Base-by-base conservation (phyloP, 1,284 basidiomycete genomes). In the Neolentinus lepideus region DNA sequence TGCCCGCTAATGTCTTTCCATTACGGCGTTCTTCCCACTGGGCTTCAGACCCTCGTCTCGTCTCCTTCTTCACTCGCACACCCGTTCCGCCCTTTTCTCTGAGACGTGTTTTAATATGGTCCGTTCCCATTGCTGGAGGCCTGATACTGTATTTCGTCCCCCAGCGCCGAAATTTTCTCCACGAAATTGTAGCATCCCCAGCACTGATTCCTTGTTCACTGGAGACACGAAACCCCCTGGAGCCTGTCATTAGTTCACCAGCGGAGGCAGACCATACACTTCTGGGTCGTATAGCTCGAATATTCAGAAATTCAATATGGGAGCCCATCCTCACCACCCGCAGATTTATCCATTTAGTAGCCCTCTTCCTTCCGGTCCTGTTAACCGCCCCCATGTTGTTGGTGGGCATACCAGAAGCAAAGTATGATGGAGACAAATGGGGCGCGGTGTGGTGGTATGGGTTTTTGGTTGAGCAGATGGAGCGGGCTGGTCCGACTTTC, bases 391-490 rank as follows among this genome's bases (percentile, higher is more conserved):
- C 96, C 0, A 91, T 98, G 82, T 74, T 98, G 14, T 75, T 96
- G 24, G 71, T 98, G 16, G 95, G 92, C 24, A 73, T 73, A 27
- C 77, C 79, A 2, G 75, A 80, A 59, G 72, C 72, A 47, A 72
- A 71, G 50, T 72, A 79, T 43, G 77, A 76, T 12, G 85, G 88
- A 29, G 91, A 93, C 60, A 80, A 82, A 63, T 90, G 88, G 86
- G 90, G 93, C 54, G 90, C 90, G 2, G 77, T 92, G 1, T 97
- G 92, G 94, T 99, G 97, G 97, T 99, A 98, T 69, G 80, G 80
- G 19, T 81, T 94, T 58, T 76, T 99, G 8, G 94, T 96, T 14
- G 75, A 75, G 55, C 89, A 89, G 68, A 98, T 99, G 95, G 88
- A 96, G 70, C 76, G 84, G 10, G 96, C 96, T 3, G 97, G 97